These are phyloP conservation scores for Saccharomycopsis schoenii DNA, from an alignment of 805 yeast genomes.

Conservation along the genomic window DNA sequence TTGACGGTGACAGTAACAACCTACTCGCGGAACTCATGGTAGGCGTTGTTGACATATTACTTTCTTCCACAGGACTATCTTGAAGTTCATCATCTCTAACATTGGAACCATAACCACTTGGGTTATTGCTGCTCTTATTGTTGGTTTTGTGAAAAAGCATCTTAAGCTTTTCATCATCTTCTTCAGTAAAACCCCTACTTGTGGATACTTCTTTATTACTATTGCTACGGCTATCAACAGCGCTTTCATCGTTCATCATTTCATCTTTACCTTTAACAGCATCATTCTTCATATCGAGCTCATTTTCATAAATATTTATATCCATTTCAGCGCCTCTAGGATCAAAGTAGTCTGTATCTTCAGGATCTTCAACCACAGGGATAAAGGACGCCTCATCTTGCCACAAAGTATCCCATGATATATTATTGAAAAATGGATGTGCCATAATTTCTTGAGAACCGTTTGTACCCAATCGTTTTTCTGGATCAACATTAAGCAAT, in stretches of 20 bases:
- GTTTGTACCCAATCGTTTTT: conserved; percentile 56
- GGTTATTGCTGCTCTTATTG: neutral
- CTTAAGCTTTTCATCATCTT: conserved; percentile 12
- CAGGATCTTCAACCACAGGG: conserved; percentile 71
- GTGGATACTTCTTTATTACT: neutral
- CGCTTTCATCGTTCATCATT: conserved; percentile 2
- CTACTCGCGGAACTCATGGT: conserved; percentile 23
- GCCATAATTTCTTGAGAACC: conserved; percentile 71
- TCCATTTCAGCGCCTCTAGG: conserved; percentile 73
- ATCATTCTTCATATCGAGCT: conserved; percentile 22
- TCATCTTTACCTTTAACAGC: conserved; percentile 22
- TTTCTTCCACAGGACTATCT: conserved; percentile 19
- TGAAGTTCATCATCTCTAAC: conserved; percentile 17
- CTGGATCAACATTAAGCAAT: conserved; percentile 55
- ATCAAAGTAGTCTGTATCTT: conserved; percentile 86
- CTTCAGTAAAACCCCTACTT: neutral
- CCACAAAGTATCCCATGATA: conserved; percentile 68
- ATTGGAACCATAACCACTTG: neutral
- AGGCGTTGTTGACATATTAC: conserved; percentile 19
- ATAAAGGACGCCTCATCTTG: conserved; percentile 74
- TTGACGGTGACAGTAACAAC: conserved; percentile 34
- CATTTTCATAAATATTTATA: conserved; percentile 22
- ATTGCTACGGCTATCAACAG: neutral
- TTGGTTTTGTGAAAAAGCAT: neutral
- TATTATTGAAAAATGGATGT: conserved; percentile 67